Evolutionary conservation across 2,329 filamentous ascomycete species (phyloP).

Genomic region (Pseudopithomyces maydicus): DNA sequence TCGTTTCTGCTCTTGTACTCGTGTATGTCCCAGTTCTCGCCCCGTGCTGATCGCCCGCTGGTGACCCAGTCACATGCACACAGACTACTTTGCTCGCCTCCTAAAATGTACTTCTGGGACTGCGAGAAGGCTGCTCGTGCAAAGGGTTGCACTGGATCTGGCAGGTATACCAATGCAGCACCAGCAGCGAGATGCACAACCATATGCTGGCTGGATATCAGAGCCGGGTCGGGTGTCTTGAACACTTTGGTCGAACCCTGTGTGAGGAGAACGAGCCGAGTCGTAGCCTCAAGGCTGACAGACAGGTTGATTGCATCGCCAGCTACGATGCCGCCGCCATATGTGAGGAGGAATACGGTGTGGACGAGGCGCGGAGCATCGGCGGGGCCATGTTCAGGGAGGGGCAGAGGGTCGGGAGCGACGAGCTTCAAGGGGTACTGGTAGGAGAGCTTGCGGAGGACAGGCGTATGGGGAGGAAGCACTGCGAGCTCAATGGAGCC

Average conservation of each 20-base stretch:
- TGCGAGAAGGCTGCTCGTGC: constrained; percentile 83
- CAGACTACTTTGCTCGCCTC: constrained; percentile 60
- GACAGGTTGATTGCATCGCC: constrained; percentile 80
- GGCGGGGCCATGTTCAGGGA: constrained; percentile 49
- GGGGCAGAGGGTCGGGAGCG: constrained; percentile 70
- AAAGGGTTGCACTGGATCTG: constrained; percentile 94
- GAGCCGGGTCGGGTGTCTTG: constrained; percentile 66
- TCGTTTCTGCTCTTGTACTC: constrained; percentile 87
- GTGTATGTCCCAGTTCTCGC: constrained; percentile 85
- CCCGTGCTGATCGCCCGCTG: constrained; percentile 80
- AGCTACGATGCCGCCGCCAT: constrained; percentile 89
- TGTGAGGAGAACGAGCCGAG: constrained; percentile 66
- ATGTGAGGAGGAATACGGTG: constrained; percentile 87
- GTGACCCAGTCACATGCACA: constrained; percentile 95
- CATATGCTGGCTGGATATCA: constrained; percentile 55
- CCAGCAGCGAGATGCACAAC: constrained; percentile 54
- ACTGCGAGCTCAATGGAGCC: constrained; percentile 76
- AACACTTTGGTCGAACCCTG: constrained; percentile 95
- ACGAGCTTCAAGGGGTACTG: constrained; percentile 96
- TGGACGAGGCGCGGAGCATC: constrained; percentile 60
- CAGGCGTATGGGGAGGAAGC: constrained; percentile 72
- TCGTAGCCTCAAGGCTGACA: constrained; percentile 66
- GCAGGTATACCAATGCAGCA: constrained; percentile 68
- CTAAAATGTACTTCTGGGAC: constrained; percentile 72
- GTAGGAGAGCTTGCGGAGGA: constrained; percentile 77